Conservation (phyloP, 2,329 filamentous ascomycete genomes). For the Arthrinium puccinioides region DNA sequence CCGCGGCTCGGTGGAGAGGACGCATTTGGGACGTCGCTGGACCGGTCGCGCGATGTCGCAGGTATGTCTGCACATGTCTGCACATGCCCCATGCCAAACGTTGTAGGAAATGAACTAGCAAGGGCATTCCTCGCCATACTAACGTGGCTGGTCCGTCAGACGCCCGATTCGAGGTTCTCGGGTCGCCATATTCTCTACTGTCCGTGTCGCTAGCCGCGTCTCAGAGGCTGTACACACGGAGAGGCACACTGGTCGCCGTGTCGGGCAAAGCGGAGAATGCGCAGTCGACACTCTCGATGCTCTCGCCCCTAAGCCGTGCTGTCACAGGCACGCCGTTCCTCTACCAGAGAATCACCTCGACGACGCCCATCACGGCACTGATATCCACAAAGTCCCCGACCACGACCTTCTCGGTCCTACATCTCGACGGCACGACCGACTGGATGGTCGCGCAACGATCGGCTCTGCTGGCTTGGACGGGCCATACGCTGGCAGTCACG, state of each 20-base stretch:
- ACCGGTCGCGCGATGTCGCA: constrained; percentile 38
- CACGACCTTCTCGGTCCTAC: constrained; percentile 80
- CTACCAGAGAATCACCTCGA: constrained; percentile 85
- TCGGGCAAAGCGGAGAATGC: constrained; percentile 89
- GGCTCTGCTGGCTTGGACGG: constrained; percentile 92
- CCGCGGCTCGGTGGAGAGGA: constrained; percentile 42
- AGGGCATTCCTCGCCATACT: not conserved
- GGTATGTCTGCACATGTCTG: constrained; percentile 29
- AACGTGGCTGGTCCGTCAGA: constrained; percentile 44
- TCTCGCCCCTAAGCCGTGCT: constrained; percentile 76
- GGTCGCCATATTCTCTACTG: constrained; percentile 85
- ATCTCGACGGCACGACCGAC: constrained; percentile 88
- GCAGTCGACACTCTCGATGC: constrained; percentile 79
- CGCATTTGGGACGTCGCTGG: constrained; percentile 44
- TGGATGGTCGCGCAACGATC: constrained; percentile 89
- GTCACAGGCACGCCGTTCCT: constrained; percentile 85
- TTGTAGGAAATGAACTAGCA: too few species aligned
- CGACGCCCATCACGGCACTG: constrained; percentile 78
- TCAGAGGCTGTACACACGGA: constrained; percentile 84
- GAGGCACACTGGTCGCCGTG: constrained; percentile 84
- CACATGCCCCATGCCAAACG: not conserved
- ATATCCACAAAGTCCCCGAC: constrained; percentile 81
- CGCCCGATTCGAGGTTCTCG: constrained; percentile 89
- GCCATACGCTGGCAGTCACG: constrained; percentile 70
- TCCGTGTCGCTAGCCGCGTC: constrained; percentile 90